These are phyloP conservation scores for Metschnikowia continentalis DNA, from an alignment of 805 yeast species.

Conservation along the genomic window DNA sequence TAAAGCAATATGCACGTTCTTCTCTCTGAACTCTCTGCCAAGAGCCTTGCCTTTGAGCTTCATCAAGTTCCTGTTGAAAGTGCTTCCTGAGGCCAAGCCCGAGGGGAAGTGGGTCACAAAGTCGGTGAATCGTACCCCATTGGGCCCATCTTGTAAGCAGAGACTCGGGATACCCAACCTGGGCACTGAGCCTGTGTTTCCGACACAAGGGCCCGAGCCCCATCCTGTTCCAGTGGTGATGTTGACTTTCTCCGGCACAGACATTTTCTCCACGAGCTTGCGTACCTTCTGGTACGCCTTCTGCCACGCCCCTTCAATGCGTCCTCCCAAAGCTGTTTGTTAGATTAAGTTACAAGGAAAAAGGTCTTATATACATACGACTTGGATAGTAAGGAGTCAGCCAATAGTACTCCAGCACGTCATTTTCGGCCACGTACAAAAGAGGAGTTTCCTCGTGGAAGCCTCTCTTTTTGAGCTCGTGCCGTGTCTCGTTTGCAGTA, in stretches of 20 bases:
- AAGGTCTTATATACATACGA: slow-evolving; percentile 27
- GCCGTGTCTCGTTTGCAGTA: slow-evolving; percentile 10
- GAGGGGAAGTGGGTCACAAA: slow-evolving; percentile 55
- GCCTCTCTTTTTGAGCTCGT: slow-evolving; percentile 17
- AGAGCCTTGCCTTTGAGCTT: slow-evolving; percentile 52
- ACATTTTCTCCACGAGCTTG: slow-evolving; percentile 51
- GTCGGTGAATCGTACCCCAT: slow-evolving; percentile 56
- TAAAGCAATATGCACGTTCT: slow-evolving; percentile 52
- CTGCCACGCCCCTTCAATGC: slow-evolving; percentile 51
- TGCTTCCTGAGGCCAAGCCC: slow-evolving; percentile 55
- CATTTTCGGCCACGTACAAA: slow-evolving; percentile 26
- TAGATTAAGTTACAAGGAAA: slow-evolving; percentile 2
- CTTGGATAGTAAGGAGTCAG: slow-evolving; percentile 33
- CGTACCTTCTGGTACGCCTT: slow-evolving; percentile 54
- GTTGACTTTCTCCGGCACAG: slow-evolving; percentile 56
- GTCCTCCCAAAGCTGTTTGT: slow-evolving; percentile 39
- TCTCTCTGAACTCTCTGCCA: slow-evolving; percentile 50
- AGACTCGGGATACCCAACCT: slow-evolving; percentile 50
- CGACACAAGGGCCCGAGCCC: slow-evolving; percentile 60
- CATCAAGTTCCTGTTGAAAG: slow-evolving; percentile 51
- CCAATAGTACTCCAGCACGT: slow-evolving; percentile 24
- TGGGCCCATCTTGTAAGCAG: slow-evolving; percentile 62
- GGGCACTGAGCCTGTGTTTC: slow-evolving; percentile 57
- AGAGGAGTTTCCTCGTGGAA: slow-evolving; percentile 32
- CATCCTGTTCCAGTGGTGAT: slow-evolving; percentile 62